Base-by-base conservation (phyloP, 441 rosid species). In the Populus tomentosa region DNA sequence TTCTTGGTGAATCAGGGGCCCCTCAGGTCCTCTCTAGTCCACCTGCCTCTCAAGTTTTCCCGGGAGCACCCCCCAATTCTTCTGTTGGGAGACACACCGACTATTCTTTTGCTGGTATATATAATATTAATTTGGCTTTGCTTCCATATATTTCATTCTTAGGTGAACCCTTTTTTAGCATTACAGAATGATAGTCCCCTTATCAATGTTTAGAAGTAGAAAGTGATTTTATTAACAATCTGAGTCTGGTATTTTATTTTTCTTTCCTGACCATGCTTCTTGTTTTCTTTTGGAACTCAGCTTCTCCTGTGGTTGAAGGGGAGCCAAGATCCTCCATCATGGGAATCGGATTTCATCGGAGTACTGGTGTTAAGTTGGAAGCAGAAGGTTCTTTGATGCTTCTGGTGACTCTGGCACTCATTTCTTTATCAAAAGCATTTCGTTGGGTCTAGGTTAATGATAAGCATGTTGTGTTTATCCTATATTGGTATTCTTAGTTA, bases 101-200 rank as follows among this genome's bases (percentile, higher is more conserved):
- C 74, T 81, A 93, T 38, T 65, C 85, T 33, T 74, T 83, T 65
- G 86, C 89, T 2, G 87, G 97, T 91, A 89, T 77, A 74, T 67
- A 63, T 10, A 38, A 0, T 30, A 61, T 68, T 10, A 13, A 67
- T 70, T 26, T 42, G 18, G 38, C 14, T 10, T 38, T 26, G 28
- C 32, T 8, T 64, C 13, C 28, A 24, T 7, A 0, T 2, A 64
- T 10, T 42, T 42, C 16, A 0, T 13, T 42, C 53, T 42, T 1
- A 42, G 10, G 14, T 11, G 53, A 38, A 38, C 42, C 42, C 42
- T 9, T 38, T 38, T 9, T 38, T 38, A 38, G 10, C 42, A 10
- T 13, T 42, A 11, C 53, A 42, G 16, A 42, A 10, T 11, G 53
- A 42, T 42, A 16, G 53, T 42, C 53, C 18, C 53, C 53, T 10